Conservation (phyloP, 495 filamentous ascomycete species). For the Xylaria bambusicola region DNA sequence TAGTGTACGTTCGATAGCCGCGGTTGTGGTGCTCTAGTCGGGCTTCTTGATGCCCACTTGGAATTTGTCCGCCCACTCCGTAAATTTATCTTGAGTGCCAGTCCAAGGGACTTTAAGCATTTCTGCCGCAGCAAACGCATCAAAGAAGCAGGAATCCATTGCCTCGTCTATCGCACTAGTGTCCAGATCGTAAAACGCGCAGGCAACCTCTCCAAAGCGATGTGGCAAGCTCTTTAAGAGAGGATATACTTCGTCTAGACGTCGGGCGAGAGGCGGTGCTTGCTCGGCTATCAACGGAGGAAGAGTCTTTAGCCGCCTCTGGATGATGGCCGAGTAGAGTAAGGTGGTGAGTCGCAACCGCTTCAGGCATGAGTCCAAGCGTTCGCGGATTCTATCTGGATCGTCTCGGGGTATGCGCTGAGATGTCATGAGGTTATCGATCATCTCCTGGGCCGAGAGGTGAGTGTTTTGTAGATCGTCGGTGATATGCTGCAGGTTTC, state of each 20-base stretch:
- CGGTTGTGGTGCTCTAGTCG: slow-evolving; percentile 15
- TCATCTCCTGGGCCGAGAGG: slow-evolving; percentile 44
- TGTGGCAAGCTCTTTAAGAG: slow-evolving; percentile 44
- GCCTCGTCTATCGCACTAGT: slow-evolving; percentile 42
- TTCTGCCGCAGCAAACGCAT: slow-evolving; percentile 49
- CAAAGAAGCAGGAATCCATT: slow-evolving; percentile 52
- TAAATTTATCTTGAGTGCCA: slow-evolving; percentile 48
- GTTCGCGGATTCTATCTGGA: slow-evolving; percentile 54
- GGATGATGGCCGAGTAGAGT: slow-evolving; percentile 61
- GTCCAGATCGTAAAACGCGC: slow-evolving; percentile 55
- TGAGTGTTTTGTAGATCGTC: slow-evolving; percentile 20
- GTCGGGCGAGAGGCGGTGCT: slow-evolving; percentile 31
- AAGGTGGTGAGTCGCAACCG: slow-evolving; percentile 58
- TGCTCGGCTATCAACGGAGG: slow-evolving; percentile 35
- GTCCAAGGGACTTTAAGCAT: slow-evolving; percentile 46
- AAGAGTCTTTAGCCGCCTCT: slow-evolving; percentile 60
- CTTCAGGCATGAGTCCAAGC: slow-evolving; percentile 58
- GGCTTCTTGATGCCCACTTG: slow-evolving; percentile 50
- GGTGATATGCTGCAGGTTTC: slow-evolving; percentile 25
- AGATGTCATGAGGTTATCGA: slow-evolving; percentile 60
- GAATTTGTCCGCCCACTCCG: slow-evolving; percentile 51
- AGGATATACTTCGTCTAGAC: slow-evolving; percentile 47
- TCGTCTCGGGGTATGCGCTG: slow-evolving; percentile 57
- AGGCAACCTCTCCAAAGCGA: slow-evolving; percentile 43
- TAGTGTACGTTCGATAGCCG: background rate